phyloP scores from a whole-genome alignment of 2,329 filamentous ascomycete species.

The Penicillium sclerotigenum region DNA sequence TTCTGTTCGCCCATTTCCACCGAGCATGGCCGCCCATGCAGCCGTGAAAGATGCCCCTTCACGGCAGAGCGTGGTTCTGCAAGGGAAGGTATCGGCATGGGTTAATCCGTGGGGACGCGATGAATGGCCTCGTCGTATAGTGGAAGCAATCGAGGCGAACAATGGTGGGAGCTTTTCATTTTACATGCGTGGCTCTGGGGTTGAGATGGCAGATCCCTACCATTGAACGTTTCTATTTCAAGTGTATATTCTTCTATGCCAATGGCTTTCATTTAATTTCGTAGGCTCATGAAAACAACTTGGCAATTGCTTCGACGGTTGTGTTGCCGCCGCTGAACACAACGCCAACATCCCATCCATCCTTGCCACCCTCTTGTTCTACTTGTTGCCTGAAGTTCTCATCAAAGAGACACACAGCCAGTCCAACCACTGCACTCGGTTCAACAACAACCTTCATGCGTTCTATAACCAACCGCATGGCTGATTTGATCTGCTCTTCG shows the following conservation, averaged over 20 bases:
- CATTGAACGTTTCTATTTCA: neutral
- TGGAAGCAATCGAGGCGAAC: constrained; percentile 27
- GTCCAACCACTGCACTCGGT: constrained; percentile 77
- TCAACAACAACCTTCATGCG: constrained; percentile 88
- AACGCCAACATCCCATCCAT: constrained; percentile 69
- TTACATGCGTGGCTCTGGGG: constrained; percentile 24
- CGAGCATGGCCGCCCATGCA: constrained; percentile 32
- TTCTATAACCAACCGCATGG: constrained; percentile 77
- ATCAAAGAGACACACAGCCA: constrained; percentile 80
- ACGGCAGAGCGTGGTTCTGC: constrained; percentile 35
- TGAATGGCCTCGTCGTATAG: constrained; percentile 34
- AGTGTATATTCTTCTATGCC: neutral
- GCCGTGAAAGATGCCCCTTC: constrained; percentile 35
- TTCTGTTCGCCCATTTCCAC: constrained; percentile 36
- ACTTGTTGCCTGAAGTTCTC: constrained; percentile 75
- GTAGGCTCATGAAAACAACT: constrained; percentile 46
- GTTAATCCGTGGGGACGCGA: constrained; percentile 38
- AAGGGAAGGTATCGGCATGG: constrained; percentile 37
- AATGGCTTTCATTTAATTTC: neutral
- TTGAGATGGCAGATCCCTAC: constrained; percentile 18
- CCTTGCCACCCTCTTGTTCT: constrained; percentile 60
- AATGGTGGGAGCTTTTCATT: constrained; percentile 34
- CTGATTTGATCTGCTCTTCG: constrained; percentile 76
- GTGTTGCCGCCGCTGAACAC: constrained; percentile 65
- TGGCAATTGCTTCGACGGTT: constrained; percentile 58